Percentiles rank a stretch among this genome's conserved stretches.
phyloP scores from a whole-genome alignment of 2,329 filamentous ascomycete genomes.

The Metarhizium sp. region DNA sequence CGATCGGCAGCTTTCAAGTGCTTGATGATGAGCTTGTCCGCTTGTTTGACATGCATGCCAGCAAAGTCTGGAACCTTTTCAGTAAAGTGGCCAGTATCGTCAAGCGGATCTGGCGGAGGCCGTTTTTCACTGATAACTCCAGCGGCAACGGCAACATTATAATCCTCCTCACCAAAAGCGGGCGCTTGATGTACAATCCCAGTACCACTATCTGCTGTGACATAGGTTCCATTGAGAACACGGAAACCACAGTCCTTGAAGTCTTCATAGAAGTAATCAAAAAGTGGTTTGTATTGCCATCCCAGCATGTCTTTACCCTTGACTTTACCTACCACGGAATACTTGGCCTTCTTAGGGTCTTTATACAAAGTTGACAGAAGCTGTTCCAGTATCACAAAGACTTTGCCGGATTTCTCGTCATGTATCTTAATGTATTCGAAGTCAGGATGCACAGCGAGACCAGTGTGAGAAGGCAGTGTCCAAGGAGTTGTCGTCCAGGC shows the following conservation, averaged over 20 bases:
- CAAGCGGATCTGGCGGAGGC: slow-evolving; percentile 83
- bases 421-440: slow-evolving; percentile 83
- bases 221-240: slow-evolving; percentile 76
- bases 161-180: slow-evolving; percentile 94
- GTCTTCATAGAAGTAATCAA: slow-evolving; percentile 81
- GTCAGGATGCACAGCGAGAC: slow-evolving; percentile 67
- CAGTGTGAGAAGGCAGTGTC: slow-evolving; percentile 77
- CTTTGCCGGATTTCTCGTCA: slow-evolving; percentile 72
- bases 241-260: slow-evolving; percentile 80
- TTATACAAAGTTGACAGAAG: slow-evolving; percentile 81
- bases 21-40: slow-evolving; percentile 90
- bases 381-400: slow-evolving; percentile 78
- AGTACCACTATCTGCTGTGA: slow-evolving; percentile 82
- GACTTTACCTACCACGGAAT: slow-evolving; percentile 68
- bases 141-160: slow-evolving; percentile 65
- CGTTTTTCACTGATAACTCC: slow-evolving; percentile 71
- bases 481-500: slow-evolving; percentile 86
- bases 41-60: slow-evolving; percentile 82
- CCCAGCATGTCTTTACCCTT: slow-evolving; percentile 78
- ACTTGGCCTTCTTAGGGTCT: slow-evolving; percentile 91
- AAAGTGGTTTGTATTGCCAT: slow-evolving; percentile 83
- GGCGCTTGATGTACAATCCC: slow-evolving; percentile 92
- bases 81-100: slow-evolving; percentile 73
- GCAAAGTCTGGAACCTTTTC: slow-evolving; percentile 69
- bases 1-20: slow-evolving; percentile 68